Evolutionary conservation across 768 basidiomycete species (phyloP).

Genomic region (Boletus coccyginus): DNA sequence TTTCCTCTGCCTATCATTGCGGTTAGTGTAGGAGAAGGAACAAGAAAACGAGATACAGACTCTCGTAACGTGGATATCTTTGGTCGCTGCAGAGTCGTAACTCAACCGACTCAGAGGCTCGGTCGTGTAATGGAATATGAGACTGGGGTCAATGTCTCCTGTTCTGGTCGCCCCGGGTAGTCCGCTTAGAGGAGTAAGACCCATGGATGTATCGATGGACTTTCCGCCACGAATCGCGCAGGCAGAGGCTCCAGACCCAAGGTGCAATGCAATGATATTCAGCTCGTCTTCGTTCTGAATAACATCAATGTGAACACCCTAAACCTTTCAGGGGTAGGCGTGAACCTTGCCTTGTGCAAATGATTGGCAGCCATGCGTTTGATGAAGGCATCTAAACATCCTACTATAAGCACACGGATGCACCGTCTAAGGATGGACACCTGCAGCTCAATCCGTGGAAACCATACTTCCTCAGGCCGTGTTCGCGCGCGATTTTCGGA

Average conservation of each 20-base stretch:
- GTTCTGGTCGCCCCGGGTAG: slow-evolving; percentile 87
- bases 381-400: slow-evolving; percentile 59
- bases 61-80: slow-evolving; percentile 53
- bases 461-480: slow-evolving; percentile 84
- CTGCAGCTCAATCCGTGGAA: slow-evolving; percentile 84
- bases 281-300: slow-evolving; percentile 43
- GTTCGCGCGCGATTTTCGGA: slow-evolving; percentile 54
- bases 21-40: background rate
- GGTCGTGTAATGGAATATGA: slow-evolving; percentile 79
- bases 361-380: slow-evolving; percentile 57
- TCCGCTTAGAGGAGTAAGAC: slow-evolving; percentile 84
- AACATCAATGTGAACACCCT: background rate
- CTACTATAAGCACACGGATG: background rate
- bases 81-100: slow-evolving; percentile 46
- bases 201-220: slow-evolving; percentile 89
- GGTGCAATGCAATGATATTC: slow-evolving; percentile 80
- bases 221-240: slow-evolving; percentile 72
- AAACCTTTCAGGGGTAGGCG: background rate
- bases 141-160: slow-evolving; percentile 78
- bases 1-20: slow-evolving; percentile 42
- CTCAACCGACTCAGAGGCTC: slow-evolving; percentile 47
- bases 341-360: slow-evolving; percentile 58
- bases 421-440: background rate
- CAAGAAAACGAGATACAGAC: slow-evolving; percentile 21
- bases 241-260: slow-evolving; percentile 87